A percentile compares a stretch with the other conserved stretches of the same genome.
Evolutionary conservation across 768 basidiomycete genomes (phyloP).

Genomic region (Leccinum boreale): DNA sequence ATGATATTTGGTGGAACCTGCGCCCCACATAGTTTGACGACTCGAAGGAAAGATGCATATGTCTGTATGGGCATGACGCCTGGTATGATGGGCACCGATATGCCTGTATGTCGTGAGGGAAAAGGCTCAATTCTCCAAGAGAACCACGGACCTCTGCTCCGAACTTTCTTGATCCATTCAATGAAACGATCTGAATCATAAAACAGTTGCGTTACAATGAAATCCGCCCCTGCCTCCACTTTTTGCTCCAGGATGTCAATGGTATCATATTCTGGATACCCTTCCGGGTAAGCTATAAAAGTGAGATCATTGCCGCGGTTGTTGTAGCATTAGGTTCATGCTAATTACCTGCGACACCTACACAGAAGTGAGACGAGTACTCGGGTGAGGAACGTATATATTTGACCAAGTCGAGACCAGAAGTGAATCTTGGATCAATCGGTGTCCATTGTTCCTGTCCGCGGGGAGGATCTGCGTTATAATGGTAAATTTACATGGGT

Average conservation of each 20-base stretch:
- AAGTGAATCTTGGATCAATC: constrained; percentile 76
- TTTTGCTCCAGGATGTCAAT: constrained; percentile 77
- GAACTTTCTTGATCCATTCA: constrained; percentile 69
- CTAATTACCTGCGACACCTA: constrained; percentile 84
- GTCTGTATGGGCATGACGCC: constrained; percentile 99
- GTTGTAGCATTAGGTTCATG: background rate
- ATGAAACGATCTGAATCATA: constrained; percentile 92
- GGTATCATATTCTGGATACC: constrained; percentile 66
- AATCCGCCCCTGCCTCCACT: constrained; percentile 93
- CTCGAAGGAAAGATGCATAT: constrained; percentile 86
- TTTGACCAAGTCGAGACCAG: constrained; percentile 84
- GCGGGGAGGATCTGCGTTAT: constrained; percentile 75
- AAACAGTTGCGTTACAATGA: constrained; percentile 94
- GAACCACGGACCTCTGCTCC: constrained; percentile 57
- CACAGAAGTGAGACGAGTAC: constrained; percentile 81
- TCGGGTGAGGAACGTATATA: constrained; percentile 80
- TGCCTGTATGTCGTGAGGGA: constrained; percentile 51
- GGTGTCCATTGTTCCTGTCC: constrained; percentile 94
- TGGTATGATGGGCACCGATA: constrained; percentile 86
- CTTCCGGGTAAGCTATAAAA: constrained; percentile 81
- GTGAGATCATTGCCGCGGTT: background rate
- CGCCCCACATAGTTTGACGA: constrained; percentile 86
- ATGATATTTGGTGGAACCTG: constrained; percentile 67
- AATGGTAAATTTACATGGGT: background rate
- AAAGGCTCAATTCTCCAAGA: background rate